phyloP scores from a whole-genome alignment of 139 green algal genomes.

The Micractinium conductrix region DNA sequence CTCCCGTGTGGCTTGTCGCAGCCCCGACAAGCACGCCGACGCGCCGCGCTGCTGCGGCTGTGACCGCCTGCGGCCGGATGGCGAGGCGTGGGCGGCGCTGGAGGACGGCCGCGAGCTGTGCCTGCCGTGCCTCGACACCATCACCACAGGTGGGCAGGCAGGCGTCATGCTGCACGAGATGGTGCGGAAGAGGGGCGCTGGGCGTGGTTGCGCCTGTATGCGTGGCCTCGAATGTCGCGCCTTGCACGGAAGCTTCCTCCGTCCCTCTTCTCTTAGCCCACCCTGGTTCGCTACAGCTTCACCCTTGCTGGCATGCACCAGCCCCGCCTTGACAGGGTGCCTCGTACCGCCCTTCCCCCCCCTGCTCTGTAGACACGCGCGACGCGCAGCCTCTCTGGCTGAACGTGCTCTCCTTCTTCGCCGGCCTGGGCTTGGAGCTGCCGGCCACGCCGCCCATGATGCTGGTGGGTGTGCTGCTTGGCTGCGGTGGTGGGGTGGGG shows the following conservation, averaged over 20 bases:
- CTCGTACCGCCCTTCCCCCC: not conserved
- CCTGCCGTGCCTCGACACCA: conserved; percentile 73
- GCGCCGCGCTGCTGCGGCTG: conserved; percentile 75
- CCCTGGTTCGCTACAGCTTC: too few relatives aligned
- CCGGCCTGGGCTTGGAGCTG: conserved; percentile 62
- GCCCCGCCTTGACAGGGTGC: too few relatives aligned
- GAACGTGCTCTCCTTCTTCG: conserved; percentile 68
- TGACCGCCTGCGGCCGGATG: conserved; percentile 54
- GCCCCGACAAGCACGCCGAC: conserved; percentile 63
- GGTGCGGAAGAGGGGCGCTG: too few relatives aligned
- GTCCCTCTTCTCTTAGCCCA: too few relatives aligned
- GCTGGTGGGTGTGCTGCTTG: conserved; percentile 48
- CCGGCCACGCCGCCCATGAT: conserved; percentile 73
- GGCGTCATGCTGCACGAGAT: too few relatives aligned
- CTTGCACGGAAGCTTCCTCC: too few relatives aligned
- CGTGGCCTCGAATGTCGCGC: too few relatives aligned
- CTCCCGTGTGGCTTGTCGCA: conserved; percentile 44
- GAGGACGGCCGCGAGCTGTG: conserved; percentile 84
- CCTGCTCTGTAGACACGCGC: conserved; percentile 70
- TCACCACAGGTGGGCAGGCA: conserved; percentile 38
- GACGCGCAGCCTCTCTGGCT: conserved; percentile 85
- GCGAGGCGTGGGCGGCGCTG: conserved; percentile 54
- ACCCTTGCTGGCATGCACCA: not conserved
- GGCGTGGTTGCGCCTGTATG: too few relatives aligned
- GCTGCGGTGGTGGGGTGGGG: too few relatives aligned